phyloP scores from a whole-genome alignment of 116 monocot genomes.

The Dioscorea cayenensis region DNA sequence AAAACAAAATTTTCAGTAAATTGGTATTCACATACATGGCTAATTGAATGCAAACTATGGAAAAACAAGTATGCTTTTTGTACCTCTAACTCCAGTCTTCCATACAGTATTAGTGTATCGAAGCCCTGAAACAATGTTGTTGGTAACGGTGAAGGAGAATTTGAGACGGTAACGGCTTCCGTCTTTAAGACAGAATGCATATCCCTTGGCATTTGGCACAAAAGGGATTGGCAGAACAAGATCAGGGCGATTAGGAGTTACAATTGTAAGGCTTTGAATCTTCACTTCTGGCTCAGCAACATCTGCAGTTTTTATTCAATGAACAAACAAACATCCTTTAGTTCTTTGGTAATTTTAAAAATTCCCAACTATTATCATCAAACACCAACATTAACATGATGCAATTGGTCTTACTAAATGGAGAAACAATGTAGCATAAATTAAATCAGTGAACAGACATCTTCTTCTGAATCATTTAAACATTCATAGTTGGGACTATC shows the following conservation, averaged over 20 bases:
- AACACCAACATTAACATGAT: neutral
- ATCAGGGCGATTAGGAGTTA: conserved; percentile 40
- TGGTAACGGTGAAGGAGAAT: conserved; percentile 65
- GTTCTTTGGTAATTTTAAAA: too few species aligned
- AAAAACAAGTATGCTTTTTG: neutral
- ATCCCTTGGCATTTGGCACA: conserved; percentile 41
- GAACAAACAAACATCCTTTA: too few species aligned
- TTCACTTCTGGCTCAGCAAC: conserved; percentile 32
- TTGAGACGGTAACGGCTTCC: conserved; percentile 66
- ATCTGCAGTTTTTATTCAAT: neutral
- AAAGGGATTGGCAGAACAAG: conserved; percentile 63
- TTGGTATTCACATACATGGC: neutral
- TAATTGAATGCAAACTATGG: neutral
- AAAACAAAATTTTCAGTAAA: neutral
- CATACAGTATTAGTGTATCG: conserved; percentile 81
- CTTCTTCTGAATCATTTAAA: too few species aligned
- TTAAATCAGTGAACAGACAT: too few species aligned
- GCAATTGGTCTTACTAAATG: too few species aligned
- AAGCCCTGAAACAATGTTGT: conserved; percentile 85
- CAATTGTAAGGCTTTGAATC: conserved; percentile 65
- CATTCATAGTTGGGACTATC: too few species aligned
- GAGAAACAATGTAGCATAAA: too few species aligned
- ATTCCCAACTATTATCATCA: too few species aligned
- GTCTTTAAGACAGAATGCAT: conserved; percentile 70
- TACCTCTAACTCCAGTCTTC: conserved; percentile 88